Evolutionary conservation across 2,329 filamentous ascomycete species (phyloP), one percentile per base, ranked within the genome.

Genomic region (Cadophora sp.): DNA sequence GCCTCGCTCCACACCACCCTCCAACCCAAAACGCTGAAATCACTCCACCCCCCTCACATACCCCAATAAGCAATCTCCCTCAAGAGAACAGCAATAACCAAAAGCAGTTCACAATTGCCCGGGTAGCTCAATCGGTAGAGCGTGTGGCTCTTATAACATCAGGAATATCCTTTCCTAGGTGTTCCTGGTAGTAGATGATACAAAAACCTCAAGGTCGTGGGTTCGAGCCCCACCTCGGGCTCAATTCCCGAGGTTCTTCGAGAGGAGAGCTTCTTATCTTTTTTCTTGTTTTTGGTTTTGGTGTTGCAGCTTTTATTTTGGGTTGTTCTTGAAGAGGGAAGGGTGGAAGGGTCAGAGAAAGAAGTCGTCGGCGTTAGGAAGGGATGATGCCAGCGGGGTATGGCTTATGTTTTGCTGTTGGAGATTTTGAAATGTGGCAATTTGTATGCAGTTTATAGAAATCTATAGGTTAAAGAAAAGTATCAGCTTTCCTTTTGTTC

Each of bases 111-210:
- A 33, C 30, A 39, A 39, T 43, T 43, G 69, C 72, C 72, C 68
- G 71, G 72, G 66, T 73, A 75, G 73, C 73, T 74, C 73, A 74
- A 74, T 75, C 72, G 73, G 73, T 75, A 74, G 73, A 74, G 73
- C 73, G 73, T 75, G 72, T 72, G 73, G 68, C 72, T 75, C 72
- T 74, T 73, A 74, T 30, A 27, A 20, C n/a, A n/a, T 13, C 9
- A 1, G 43, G 43, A 45, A 45, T 18, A 45, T 18, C 1, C n/a
- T n/a, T 7, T 20, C n/a, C 4, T 2, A n/a, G n/a, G 43, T 20
- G 16, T 18, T 18, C 14, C n/a, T 13, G 14, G 3, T 8, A n/a
- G 1, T 18, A 18, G 18, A 43, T 4, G 4, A 14, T n/a, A 13
- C n/a, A n/a, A n/a, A 11, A 39, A 53, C 50, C 50, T 53, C 50